Evolutionary conservation across 2,329 filamentous ascomycete species (phyloP), one percentile per base, ranked within the genome.

Genomic region (Talaromyces sp.): DNA sequence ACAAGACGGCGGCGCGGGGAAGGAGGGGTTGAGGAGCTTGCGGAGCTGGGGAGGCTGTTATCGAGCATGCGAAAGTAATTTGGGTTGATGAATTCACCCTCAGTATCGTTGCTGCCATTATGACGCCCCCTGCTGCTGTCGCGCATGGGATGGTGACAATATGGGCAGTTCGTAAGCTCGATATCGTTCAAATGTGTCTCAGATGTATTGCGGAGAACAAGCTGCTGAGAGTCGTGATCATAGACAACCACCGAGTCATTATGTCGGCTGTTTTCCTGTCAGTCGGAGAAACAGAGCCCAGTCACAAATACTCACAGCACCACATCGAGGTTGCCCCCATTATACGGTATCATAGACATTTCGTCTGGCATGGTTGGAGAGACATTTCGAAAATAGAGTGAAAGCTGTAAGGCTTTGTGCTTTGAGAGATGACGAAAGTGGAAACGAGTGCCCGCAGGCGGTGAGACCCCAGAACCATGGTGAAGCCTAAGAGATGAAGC

Each of bases 21-120:
- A 2, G 80, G 69, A 32, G 81, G 76, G 22, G 51, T 68, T 49
- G 60, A 77, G 68, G 63, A 75, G 62, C 52, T 72, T 61, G 70
- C 77, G 72, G 65, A 80, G 72, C 73, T 76, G 49, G 80, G 80
- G 47, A 77, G 74, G 61, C 81, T 86, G 46, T 81, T 75, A 40
- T 84, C 88, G 36, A 99, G 86, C 88, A 97, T 92, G 65, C 90
- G 90, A 74, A 99, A 99, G 78, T 99, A 99, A 47, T 91, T 86
- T 2, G 92, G 92, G 65, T 92, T 88, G 63, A 97, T 89, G 69
- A 92, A 97, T 51, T 87, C 83, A 44, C 88, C 82, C 65, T 66
- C 70, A 58, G 63, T 68, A 61, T 61, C 70, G 49, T 56, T 37
- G 35, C 70, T 60, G 5, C 51, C 69, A 55, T 63, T 63, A 47